Conservation (phyloP, 495 filamentous ascomycete genomes). For the Ascobolus immersus region DNA sequence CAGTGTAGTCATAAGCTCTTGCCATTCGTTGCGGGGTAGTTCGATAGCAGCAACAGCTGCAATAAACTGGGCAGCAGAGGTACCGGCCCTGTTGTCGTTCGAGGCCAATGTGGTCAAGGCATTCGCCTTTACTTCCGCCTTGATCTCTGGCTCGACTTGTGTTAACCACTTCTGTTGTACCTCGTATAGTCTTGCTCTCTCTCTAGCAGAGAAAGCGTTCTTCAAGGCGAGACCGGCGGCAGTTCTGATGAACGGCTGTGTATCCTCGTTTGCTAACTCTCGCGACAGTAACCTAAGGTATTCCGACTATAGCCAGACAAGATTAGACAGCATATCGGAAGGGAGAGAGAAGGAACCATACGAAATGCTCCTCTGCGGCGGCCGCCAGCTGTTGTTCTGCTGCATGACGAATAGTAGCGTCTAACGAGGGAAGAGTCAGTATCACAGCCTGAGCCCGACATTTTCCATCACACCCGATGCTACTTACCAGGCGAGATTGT, state of each 20-base stretch:
- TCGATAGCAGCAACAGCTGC: slow-evolving; percentile 86
- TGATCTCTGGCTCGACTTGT: slow-evolving; percentile 50
- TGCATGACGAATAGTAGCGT: slow-evolving; percentile 64
- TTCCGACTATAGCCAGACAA: slow-evolving; percentile 32
- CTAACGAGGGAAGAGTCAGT: slow-evolving; percentile 24
- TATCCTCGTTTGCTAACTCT: slow-evolving; percentile 75
- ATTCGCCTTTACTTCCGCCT: slow-evolving; percentile 64
- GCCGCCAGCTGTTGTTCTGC: slow-evolving; percentile 84
- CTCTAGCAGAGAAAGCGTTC: slow-evolving; percentile 85
- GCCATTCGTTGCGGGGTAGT: slow-evolving; percentile 78
- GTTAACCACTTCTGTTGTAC: slow-evolving; percentile 77
- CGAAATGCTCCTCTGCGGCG: slow-evolving; percentile 81
- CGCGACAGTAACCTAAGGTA: slow-evolving; percentile 77
- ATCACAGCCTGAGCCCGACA: slow-evolving; percentile 10
- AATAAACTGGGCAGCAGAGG: slow-evolving; percentile 80
- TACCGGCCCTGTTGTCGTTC: slow-evolving; percentile 50
- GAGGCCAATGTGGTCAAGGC: slow-evolving; percentile 63
- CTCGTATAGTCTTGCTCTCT: slow-evolving; percentile 58
- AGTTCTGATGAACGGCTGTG: slow-evolving; percentile 56
- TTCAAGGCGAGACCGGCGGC: slow-evolving; percentile 91
- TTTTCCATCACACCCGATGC: slow-evolving; percentile 5
- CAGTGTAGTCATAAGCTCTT: slow-evolving; percentile 68
- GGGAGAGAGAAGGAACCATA: slow-evolving; percentile 29
- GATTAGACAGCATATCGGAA: slow-evolving; percentile 4
- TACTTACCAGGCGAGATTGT: slow-evolving; percentile 67